phyloP scores from a whole-genome alignment of 805 yeast genomes.

The Candida succiphila region DNA sequence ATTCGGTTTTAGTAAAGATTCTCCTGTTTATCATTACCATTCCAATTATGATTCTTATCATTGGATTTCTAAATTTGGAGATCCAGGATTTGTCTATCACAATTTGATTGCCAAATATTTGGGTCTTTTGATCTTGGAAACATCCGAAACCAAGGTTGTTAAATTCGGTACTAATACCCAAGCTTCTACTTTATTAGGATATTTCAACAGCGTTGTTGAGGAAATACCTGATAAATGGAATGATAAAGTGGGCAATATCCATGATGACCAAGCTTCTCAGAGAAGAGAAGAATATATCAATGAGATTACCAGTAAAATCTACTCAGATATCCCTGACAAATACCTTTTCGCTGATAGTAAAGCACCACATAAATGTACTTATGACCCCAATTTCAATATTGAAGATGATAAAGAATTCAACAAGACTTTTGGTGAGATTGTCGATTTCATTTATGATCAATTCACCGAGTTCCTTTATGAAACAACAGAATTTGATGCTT shows the following conservation, averaged over 20 bases:
- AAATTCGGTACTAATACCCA: conserved; percentile 28
- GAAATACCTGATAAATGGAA: background rate
- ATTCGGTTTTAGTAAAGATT: conserved; percentile 26
- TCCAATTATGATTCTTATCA: conserved; percentile 55
- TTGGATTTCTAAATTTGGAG: conserved; percentile 51
- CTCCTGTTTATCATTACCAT: conserved; percentile 53
- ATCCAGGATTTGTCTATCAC: conserved; percentile 45
- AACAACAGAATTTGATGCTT: conserved; percentile 14
- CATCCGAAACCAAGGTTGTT: conserved; percentile 33
- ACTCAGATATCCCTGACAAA: background rate
- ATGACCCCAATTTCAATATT: background rate
- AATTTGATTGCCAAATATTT: conserved; percentile 36
- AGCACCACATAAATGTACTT: background rate
- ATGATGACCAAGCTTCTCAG: background rate
- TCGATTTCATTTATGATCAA: background rate
- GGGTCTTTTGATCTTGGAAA: conserved; percentile 32
- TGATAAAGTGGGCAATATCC: background rate
- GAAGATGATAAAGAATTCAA: background rate
- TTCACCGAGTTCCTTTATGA: background rate
- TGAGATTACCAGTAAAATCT: background rate
- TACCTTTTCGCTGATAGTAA: too few species aligned
- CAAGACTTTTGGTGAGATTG: background rate
- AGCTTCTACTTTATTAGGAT: conserved; percentile 25
- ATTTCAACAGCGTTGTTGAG: conserved; percentile 21
- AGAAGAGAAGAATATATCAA: background rate